A percentile compares a stretch with the other conserved stretches of the same genome.
Evolutionary conservation across 805 yeast species (phyloP).

Genomic region (Pichia eremophila): DNA sequence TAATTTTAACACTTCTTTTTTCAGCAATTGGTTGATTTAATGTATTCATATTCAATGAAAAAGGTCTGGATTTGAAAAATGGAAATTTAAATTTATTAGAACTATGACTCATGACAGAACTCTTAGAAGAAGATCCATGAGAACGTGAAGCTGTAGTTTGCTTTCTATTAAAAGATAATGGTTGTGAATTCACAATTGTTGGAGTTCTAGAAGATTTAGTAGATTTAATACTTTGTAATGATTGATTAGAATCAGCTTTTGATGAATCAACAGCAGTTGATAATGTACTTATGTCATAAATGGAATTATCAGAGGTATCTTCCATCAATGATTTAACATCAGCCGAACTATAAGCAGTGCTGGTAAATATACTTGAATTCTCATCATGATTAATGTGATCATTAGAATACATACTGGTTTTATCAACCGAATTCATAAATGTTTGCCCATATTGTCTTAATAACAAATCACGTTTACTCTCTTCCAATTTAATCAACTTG

Average conservation of each 20-base stretch:
- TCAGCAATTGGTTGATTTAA: constrained; percentile 14
- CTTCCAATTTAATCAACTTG: constrained; percentile 45
- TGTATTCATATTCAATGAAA: constrained; percentile 40
- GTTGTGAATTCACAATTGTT: neutral
- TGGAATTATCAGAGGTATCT: neutral
- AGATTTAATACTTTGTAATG: neutral
- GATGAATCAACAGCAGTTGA: neutral
- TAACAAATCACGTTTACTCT: constrained; percentile 18
- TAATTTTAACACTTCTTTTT: constrained; percentile 31
- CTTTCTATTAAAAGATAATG: neutral
- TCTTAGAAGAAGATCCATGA: neutral
- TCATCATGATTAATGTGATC: neutral
- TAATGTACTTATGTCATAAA: neutral
- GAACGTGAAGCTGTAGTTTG: neutral
- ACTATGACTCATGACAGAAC: neutral
- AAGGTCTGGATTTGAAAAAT: constrained; percentile 41
- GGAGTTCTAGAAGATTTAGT: neutral
- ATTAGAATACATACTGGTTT: neutral
- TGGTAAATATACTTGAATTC: neutral
- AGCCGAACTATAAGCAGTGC: neutral
- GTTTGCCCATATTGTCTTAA: constrained; percentile 18
- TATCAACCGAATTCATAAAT: neutral
- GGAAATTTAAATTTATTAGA: constrained; percentile 21
- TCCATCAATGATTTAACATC: no score
- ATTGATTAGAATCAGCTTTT: neutral